Evolutionary conservation across 2,329 filamentous ascomycete species (phyloP), one percentile per base, ranked within the genome.

Genomic region (Fusarium cicatricum): DNA sequence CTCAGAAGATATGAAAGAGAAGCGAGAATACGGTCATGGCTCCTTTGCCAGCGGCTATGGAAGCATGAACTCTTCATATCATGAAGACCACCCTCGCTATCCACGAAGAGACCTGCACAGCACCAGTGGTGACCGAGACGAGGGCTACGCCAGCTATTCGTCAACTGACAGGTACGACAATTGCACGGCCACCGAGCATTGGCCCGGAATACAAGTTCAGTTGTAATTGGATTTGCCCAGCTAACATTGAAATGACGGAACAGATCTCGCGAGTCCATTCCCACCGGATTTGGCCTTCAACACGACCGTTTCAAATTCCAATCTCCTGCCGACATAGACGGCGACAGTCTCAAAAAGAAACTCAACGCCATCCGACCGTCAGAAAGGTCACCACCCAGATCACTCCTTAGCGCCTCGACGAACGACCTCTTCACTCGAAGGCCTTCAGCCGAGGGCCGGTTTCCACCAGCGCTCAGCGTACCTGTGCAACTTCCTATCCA

Each of bases 341-440:
- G 82, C 55, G 79, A 76, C 54, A 77, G 73, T 45, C 77, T 85
- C 67, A 79, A 84, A 55, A 82, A 82, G 69, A 86, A 83, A 71
- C 74, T 86, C n/a, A 78, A 85, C 52, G 76, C 78, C 1, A 71
- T 77, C 32, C 75, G 78, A 32, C 75, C 72, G 0, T 65, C 78
- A n/a, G 79, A 82, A 52, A 80, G 76, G 14, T 78, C 79, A 9
- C 77, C 80, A 2, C 75, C 80, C 17, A 76, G 76, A 42, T 79
- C 80, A 10, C 72, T 74, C 4, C 71, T 82, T 6, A 78, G 76
- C 52, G 70, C 75, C 10, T 80, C 79, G 2, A 62, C 75, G 17
- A 74, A 71, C 49, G 78, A 81, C 39, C 58, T 72, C 8, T 66
- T 74, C 16, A 64, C 74, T 3, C 72, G 75, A 36, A 73, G 77